Percentiles rank a stretch among this genome's conserved stretches.
Conservation (phyloP, 768 basidiomycete species). For the Mycena rosella region DNA sequence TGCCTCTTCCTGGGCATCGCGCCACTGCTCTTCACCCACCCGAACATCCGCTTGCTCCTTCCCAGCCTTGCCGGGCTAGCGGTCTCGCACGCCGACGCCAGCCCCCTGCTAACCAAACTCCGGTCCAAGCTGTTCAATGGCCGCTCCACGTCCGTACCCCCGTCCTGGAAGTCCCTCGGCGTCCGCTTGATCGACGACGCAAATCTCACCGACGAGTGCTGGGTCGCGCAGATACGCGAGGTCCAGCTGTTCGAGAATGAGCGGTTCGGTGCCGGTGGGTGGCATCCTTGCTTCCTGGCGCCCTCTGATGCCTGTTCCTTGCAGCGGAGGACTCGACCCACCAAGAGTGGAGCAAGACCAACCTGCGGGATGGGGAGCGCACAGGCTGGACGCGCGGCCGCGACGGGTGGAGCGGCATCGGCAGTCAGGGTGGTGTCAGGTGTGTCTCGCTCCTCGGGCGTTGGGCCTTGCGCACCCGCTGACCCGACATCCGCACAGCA, state of each 20-base stretch:
- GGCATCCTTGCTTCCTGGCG: not conserved
- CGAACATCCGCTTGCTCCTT: slow-evolving; percentile 50
- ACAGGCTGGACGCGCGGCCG: slow-evolving; percentile 77
- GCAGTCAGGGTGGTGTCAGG: slow-evolving; percentile 71
- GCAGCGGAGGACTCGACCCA: slow-evolving; percentile 31
- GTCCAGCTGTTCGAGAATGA: slow-evolving; percentile 90
- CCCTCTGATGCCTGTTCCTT: not conserved
- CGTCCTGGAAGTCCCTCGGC: slow-evolving; percentile 38
- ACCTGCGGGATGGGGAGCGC: slow-evolving; percentile 62
- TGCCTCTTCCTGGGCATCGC: slow-evolving; percentile 62
- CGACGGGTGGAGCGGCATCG: slow-evolving; percentile 78
- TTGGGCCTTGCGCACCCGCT: slow-evolving; percentile 1
- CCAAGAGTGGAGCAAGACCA: slow-evolving; percentile 59
- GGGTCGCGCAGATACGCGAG: slow-evolving; percentile 72
- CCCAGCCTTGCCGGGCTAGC: slow-evolving; percentile 39
- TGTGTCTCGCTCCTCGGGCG: slow-evolving; percentile 49
- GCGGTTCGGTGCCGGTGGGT: slow-evolving; percentile 58
- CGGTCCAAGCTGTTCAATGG: slow-evolving; percentile 7
- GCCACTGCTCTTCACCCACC: slow-evolving; percentile 69
- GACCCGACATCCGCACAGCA: slow-evolving; percentile 58
- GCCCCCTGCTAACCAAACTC: slow-evolving; percentile 4
- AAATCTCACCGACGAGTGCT: slow-evolving; percentile 70
- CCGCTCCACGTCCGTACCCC: not conserved
- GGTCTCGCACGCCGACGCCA: slow-evolving; percentile 8
- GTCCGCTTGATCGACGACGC: slow-evolving; percentile 73